Conservation (phyloP, 2,329 filamentous ascomycete species). For the Thielaviopsis punctulata region DNA sequence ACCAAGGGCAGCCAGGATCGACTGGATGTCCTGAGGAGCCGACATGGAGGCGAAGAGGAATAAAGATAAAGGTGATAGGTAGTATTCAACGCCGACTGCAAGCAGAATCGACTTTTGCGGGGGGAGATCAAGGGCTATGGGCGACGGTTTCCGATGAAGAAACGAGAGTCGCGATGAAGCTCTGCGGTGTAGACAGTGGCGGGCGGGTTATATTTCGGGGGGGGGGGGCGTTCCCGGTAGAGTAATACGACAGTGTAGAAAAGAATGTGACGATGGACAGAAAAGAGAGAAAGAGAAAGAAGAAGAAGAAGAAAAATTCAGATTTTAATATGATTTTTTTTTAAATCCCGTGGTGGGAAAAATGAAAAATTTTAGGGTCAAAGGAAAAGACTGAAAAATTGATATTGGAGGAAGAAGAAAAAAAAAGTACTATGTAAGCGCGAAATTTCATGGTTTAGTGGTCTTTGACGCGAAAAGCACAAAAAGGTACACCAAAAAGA, state of each 20-base stretch:
- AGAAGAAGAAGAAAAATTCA: not conserved
- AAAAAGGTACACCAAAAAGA: not conserved
- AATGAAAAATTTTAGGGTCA: not conserved
- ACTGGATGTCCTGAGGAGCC: slow-evolving; percentile 25
- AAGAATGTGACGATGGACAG: not conserved
- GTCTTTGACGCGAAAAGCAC: not conserved
- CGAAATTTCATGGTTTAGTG: not conserved
- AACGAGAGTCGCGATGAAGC: not conserved
- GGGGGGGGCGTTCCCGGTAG: too few species aligned
- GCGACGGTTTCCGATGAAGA: not conserved
- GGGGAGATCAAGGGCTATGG: not conserved
- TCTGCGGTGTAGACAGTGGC: too few species aligned
- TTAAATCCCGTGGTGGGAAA: not conserved
- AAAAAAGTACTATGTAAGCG: not conserved
- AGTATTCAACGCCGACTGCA: not conserved
- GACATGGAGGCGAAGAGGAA: slow-evolving; percentile 6
- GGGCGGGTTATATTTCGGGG: too few species aligned
- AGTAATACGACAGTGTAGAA: too few species aligned
- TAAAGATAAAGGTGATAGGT: not conserved
- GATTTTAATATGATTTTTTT: too few species aligned
- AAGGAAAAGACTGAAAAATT: not conserved
- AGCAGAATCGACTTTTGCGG: not conserved
- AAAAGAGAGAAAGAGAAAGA: not conserved
- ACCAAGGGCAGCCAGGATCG: slow-evolving; percentile 33
- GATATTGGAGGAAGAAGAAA: not conserved